Evolutionary conservation across 1,284 basidiomycete species (phyloP), one percentile per base, ranked within the genome.

Genomic region (Farysia itapuensis): DNA sequence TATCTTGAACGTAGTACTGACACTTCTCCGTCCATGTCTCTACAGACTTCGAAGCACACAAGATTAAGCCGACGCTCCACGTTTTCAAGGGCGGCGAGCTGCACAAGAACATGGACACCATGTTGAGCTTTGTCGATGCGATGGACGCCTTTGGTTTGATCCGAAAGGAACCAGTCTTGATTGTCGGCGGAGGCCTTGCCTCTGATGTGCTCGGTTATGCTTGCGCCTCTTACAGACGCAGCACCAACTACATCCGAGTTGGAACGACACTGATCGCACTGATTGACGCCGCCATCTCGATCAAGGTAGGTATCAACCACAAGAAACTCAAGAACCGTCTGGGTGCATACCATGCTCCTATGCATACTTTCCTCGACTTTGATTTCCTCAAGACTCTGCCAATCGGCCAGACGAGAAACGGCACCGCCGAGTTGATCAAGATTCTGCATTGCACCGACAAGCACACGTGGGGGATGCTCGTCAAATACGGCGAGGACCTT

Each of bases 311-410:
- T 38, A 67, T 67, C 63, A 70, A 70, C 56, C 63, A 68, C 50
- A 63, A 65, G 49, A 70, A 70, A 63, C 66, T 68, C 44, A 70
- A 70, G 58, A 60, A 56, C 38, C 50, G 69, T 23, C 57, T 76
- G 20, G 79, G 79, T 41, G 79, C 79, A 24, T 80, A 79, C 70
- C 79, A 79, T 60, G 78, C 78, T 16, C 79, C 79, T 26, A 71
- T 79, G 56, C 77, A 79, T 74, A 80, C 79, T 22, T 79, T 79
- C 74, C 73, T 80, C 38, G 79, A 80, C 72, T 80, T 80, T 65
- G 77, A 78, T 38, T 78, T 79, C 68, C 64, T 80, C 40, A 76
- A 77, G 66, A 80, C 79, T 11, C 69, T 80, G 14, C 79, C 79
- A 19, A 72, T 75, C 25, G 79, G 78, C 35, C 79, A 79, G 66